A percentile compares a stretch with the other conserved stretches of the same genome.
Evolutionary conservation across 306 rosid genomes (phyloP).

Genomic region (Trifolium dubium): DNA sequence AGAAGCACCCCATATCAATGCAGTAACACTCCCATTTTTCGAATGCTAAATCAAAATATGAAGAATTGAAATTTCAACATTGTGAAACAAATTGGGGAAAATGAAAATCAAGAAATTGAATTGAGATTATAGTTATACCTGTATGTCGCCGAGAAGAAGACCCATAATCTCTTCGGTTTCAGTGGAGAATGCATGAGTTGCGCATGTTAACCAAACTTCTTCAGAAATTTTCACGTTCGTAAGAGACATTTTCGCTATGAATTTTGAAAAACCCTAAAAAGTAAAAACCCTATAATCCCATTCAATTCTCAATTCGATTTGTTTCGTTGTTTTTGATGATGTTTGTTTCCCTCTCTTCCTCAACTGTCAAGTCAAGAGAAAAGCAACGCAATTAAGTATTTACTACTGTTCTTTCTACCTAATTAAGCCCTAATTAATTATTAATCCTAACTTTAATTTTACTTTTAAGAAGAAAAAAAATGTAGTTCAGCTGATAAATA

Average conservation of each 20-base stretch:
- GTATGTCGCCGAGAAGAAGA: slow-evolving; percentile 93
- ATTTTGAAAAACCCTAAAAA: slow-evolving; percentile 5
- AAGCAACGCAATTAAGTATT: neutral
- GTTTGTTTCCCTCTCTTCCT: neutral
- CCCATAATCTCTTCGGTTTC: slow-evolving; percentile 99
- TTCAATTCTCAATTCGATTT: neutral
- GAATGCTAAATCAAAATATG: slow-evolving; percentile 50
- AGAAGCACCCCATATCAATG: slow-evolving; percentile 97
- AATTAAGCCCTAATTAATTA: neutral
- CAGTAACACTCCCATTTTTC: slow-evolving; percentile 74
- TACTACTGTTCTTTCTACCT: neutral
- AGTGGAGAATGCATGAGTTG: slow-evolving; percentile 93
- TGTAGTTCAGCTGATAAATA: no score
- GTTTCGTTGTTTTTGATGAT: neutral
- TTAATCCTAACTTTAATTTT: neutral
- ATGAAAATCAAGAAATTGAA: slow-evolving; percentile 4
- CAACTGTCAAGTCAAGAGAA: neutral
- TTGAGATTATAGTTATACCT: slow-evolving; percentile 47
- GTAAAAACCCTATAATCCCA: neutral
- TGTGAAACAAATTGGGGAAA: slow-evolving; percentile 5
- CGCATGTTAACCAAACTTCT: slow-evolving; percentile 92
- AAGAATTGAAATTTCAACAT: neutral
- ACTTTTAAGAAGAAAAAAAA: no score
- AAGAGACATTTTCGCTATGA: slow-evolving; percentile 62
- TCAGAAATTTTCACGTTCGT: slow-evolving; percentile 89